Conservation (phyloP, 495 filamentous ascomycete genomes). For the Xylaria bambusicola region DNA sequence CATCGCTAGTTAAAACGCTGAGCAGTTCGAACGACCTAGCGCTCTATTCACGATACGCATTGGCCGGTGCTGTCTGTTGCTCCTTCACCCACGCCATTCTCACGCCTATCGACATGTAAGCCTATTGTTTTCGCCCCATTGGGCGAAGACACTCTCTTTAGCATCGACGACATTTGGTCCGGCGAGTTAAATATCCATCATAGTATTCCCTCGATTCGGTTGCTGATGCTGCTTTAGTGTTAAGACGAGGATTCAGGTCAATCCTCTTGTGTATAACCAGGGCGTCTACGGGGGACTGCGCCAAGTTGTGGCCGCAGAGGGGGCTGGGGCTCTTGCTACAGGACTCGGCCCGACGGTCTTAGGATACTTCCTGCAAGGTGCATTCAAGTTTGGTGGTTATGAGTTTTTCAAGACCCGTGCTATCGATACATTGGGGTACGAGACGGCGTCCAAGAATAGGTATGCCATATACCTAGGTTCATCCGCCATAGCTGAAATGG, state of each 20-base stretch:
- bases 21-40: not conserved
- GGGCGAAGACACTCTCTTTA: not conserved
- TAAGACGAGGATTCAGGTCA: constrained; percentile 76
- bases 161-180: not conserved
- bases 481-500: constrained; percentile 68
- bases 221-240: constrained; percentile 37
- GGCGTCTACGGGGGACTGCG: constrained; percentile 70
- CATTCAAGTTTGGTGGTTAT: constrained; percentile 78
- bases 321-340: constrained; percentile 69
- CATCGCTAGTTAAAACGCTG: not conserved
- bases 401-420: constrained; percentile 75
- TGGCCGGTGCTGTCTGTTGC: constrained; percentile 82
- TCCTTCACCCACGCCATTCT: constrained; percentile 80
- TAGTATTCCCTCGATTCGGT: constrained; percentile 34
- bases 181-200: constrained; percentile 16
- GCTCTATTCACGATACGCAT: constrained; percentile 60
- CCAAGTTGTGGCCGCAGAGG: constrained; percentile 67
- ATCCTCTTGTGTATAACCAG: constrained; percentile 68
- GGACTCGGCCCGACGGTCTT: constrained; percentile 71
- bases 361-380: constrained; percentile 77
- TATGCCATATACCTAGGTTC: constrained; percentile 72
- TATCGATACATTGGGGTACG: constrained; percentile 66
- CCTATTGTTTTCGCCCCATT: not conserved
- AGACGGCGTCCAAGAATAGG: constrained; percentile 67
- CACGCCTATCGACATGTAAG: constrained; percentile 77